A percentile compares a stretch with the other conserved stretches of the same genome.
phyloP scores from a whole-genome alignment of 2,329 filamentous ascomycete genomes.

The Pseudogymnoascus sp. region DNA sequence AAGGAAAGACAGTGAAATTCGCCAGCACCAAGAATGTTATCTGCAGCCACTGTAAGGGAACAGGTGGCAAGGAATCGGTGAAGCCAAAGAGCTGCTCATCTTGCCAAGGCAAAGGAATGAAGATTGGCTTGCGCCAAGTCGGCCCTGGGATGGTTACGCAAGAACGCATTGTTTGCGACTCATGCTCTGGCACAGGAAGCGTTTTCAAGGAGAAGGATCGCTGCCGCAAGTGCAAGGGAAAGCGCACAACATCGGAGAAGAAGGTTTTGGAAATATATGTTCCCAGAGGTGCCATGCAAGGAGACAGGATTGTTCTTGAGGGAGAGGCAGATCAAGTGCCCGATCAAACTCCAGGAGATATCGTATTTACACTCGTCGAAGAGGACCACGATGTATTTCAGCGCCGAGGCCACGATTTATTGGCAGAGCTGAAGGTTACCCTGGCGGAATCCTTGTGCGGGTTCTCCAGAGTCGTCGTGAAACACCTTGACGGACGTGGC shows the following conservation, averaged over 20 bases:
- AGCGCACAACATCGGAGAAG: conserved; percentile 74
- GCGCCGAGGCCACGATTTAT: conserved; percentile 75
- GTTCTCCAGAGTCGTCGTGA: conserved; percentile 83
- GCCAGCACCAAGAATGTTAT: conserved; percentile 89
- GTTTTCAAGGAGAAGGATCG: conserved; percentile 94
- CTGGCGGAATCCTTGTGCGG: conserved; percentile 78
- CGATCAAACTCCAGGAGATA: conserved; percentile 82
- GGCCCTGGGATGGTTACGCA: conserved; percentile 81
- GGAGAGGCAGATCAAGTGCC: conserved; percentile 92
- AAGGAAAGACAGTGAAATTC: conserved; percentile 97
- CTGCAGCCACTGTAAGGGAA: conserved; percentile 79
- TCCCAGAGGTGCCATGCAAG: conserved; percentile 74
- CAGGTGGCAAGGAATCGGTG: conserved; percentile 83
- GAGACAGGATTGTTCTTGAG: conserved; percentile 81
- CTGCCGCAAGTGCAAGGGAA: conserved; percentile 98
- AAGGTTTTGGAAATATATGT: conserved; percentile 97
- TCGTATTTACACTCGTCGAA: conserved; percentile 82
- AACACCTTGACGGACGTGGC: conserved; percentile 87
- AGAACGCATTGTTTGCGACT: conserved; percentile 69
- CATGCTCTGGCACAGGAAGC: conserved; percentile 76
- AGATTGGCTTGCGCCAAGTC: conserved; percentile 70
- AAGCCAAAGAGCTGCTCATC: conserved; percentile 75
- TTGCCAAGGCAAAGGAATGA: conserved; percentile 73
- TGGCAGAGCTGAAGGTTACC: conserved; percentile 71
- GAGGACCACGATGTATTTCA: conserved; percentile 73